A percentile compares a stretch with the other conserved stretches of the same genome.
Evolutionary conservation across 345 rosid genomes (phyloP).

Genomic region (Citrus unshiu): DNA sequence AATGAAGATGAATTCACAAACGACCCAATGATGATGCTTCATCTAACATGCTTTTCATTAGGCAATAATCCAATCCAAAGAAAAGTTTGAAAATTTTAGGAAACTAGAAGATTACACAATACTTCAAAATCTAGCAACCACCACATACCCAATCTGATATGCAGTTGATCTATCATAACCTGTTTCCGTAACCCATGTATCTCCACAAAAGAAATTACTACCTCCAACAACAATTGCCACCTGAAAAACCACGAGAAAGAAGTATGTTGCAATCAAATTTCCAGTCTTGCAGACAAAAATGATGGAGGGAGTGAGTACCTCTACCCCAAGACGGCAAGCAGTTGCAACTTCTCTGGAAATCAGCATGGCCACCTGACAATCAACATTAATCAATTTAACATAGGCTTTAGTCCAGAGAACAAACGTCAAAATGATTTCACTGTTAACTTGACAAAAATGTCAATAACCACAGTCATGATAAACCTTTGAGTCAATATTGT

Average conservation of each 20-base stretch:
- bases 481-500: constrained; percentile 42
- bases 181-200: constrained; percentile 44
- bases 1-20: neutral
- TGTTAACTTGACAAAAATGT: neutral
- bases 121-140: constrained; percentile 4
- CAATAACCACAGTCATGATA: neutral
- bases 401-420: neutral
- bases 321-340: constrained; percentile 38
- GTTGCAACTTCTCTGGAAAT: constrained; percentile 45
- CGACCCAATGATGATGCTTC: neutral
- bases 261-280: neutral
- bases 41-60: neutral
- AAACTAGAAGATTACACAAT: neutral
- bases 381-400: constrained; percentile 6
- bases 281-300: neutral
- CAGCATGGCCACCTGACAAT: constrained; percentile 39
- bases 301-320: constrained; percentile 23
- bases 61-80: neutral
- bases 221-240: constrained; percentile 50
- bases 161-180: constrained; percentile 43
- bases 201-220: constrained; percentile 48
- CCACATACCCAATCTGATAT: constrained; percentile 42
- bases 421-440: neutral
- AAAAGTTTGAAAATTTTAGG: neutral
- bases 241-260: constrained; percentile 14